phyloP scores from a whole-genome alignment of 306 rosid species.

The Abrus pulchellus region DNA sequence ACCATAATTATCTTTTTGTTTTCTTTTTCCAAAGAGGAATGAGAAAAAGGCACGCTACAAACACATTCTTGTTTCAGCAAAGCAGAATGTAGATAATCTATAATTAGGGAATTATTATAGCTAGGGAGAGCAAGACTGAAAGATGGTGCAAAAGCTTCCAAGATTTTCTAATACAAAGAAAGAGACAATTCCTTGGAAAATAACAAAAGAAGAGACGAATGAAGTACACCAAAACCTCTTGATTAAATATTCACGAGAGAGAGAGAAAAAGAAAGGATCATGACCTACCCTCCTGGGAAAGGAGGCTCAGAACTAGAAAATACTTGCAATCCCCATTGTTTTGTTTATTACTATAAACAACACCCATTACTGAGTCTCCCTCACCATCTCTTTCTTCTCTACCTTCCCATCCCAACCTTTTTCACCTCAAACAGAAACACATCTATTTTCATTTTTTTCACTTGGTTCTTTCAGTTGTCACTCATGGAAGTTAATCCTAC shows the following conservation, averaged over 20 bases:
- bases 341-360: slow-evolving; percentile 31
- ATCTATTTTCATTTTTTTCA: slow-evolving; percentile 2
- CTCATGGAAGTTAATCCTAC: slow-evolving; percentile 75
- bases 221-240: slow-evolving; percentile 48
- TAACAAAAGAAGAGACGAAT: slow-evolving; percentile 60
- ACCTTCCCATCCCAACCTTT: slow-evolving; percentile 38
- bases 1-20: slow-evolving; percentile 37
- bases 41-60: slow-evolving; percentile 38
- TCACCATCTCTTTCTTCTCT: slow-evolving; percentile 43
- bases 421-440: slow-evolving; percentile 36
- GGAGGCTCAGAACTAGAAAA: slow-evolving; percentile 50
- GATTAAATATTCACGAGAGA: slow-evolving; percentile 61
- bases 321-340: slow-evolving; percentile 46
- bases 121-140: slow-evolving; percentile 32
- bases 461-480: slow-evolving; percentile 55
- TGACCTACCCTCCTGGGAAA: slow-evolving; percentile 46
- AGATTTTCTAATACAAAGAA: slow-evolving; percentile 52
- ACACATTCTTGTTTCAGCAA: slow-evolving; percentile 21
- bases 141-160: slow-evolving; percentile 53
- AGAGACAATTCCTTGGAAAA: slow-evolving; percentile 59
- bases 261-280: slow-evolving; percentile 41
- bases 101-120: slow-evolving; percentile 39
- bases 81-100: slow-evolving; percentile 24
- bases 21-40: slow-evolving; percentile 37
- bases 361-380: slow-evolving; percentile 8